These are phyloP conservation scores for Venustampulla echinocandica DNA, from an alignment of 495 filamentous ascomycete species.

Conservation along the genomic window DNA sequence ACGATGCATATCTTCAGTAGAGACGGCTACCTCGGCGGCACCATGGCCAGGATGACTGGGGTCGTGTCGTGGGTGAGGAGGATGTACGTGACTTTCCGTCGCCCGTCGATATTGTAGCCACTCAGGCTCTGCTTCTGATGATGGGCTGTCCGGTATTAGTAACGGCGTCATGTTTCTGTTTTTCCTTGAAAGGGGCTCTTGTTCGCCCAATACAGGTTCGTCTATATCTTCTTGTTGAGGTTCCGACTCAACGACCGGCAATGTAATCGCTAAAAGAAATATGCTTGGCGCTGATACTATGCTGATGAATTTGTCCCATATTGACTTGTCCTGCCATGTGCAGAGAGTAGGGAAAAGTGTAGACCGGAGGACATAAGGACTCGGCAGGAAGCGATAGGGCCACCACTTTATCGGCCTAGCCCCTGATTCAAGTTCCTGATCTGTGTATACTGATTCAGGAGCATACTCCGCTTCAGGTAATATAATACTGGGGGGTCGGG, in stretches of 20 bases:
- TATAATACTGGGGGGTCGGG: slow-evolving; percentile 20
- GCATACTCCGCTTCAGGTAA: slow-evolving; percentile 22
- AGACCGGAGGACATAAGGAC: slow-evolving; percentile 56
- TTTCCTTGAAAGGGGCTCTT: slow-evolving; percentile 1
- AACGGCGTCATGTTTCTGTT: slow-evolving; percentile 7
- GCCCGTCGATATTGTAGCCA: slow-evolving; percentile 44
- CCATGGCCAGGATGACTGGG: slow-evolving; percentile 11
- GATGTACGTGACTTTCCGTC: slow-evolving; percentile 5
- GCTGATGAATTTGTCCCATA: slow-evolving; percentile 70
- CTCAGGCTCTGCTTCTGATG: slow-evolving; percentile 36
- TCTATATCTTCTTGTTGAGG: slow-evolving; percentile 44
- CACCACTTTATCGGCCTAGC: slow-evolving; percentile 53
- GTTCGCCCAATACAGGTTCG: slow-evolving; percentile 1
- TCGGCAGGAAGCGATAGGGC: slow-evolving; percentile 62
- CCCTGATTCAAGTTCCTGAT: background rate
- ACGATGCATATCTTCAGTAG: slow-evolving; percentile 15
- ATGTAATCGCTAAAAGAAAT: slow-evolving; percentile 79
- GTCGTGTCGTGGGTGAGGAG: slow-evolving; percentile 3
- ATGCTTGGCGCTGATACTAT: slow-evolving; percentile 79
- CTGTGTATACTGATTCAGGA: slow-evolving; percentile 18
- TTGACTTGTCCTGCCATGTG: slow-evolving; percentile 64
- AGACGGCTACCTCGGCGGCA: slow-evolving; percentile 17
- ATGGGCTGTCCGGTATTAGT: slow-evolving; percentile 16
- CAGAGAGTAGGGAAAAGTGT: slow-evolving; percentile 86
- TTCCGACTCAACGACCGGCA: slow-evolving; percentile 78